Percentiles rank a stretch among this genome's conserved stretches.
Evolutionary conservation across 257 asterid genomes (phyloP).

Genomic region (Jacaranda copaia): DNA sequence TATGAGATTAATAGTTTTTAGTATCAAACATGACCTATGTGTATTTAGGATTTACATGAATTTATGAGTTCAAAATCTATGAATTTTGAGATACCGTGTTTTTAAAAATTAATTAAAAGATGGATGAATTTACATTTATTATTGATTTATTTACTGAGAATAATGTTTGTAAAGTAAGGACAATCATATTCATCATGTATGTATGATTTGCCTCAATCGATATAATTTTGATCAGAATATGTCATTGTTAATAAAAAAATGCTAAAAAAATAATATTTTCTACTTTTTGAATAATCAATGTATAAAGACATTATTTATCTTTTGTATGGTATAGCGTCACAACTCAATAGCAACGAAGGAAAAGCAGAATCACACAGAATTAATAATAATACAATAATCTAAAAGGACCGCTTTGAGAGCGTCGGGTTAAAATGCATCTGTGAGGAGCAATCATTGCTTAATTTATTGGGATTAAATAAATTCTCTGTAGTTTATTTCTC

Average conservation of each 20-base stretch:
- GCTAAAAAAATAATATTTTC: background rate
- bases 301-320: conserved; percentile 45
- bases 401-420: conserved; percentile 32
- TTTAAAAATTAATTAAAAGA: too few relatives aligned
- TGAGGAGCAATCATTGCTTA: conserved; percentile 60
- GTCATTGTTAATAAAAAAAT: background rate
- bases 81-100: too few relatives aligned
- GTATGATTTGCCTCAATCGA: too few relatives aligned
- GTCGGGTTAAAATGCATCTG: conserved; percentile 60
- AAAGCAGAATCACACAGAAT: conserved; percentile 39
- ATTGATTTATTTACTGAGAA: too few relatives aligned
- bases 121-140: too few relatives aligned
- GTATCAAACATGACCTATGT: too few relatives aligned
- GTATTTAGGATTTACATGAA: too few relatives aligned
- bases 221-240: too few relatives aligned
- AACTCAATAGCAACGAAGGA: conserved; percentile 48
- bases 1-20: too few relatives aligned
- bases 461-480: conserved; percentile 26
- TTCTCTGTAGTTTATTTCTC: conserved; percentile 28
- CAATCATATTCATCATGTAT: too few relatives aligned
- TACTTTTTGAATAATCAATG: conserved; percentile 30
- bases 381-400: conserved; percentile 22
- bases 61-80: too few relatives aligned
- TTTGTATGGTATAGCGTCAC: conserved; percentile 37
- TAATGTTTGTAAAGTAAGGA: too few relatives aligned